These are phyloP conservation scores for Tolypocladium endophyticum DNA, from an alignment of 2,329 filamentous ascomycete genomes.

Conservation along the genomic window DNA sequence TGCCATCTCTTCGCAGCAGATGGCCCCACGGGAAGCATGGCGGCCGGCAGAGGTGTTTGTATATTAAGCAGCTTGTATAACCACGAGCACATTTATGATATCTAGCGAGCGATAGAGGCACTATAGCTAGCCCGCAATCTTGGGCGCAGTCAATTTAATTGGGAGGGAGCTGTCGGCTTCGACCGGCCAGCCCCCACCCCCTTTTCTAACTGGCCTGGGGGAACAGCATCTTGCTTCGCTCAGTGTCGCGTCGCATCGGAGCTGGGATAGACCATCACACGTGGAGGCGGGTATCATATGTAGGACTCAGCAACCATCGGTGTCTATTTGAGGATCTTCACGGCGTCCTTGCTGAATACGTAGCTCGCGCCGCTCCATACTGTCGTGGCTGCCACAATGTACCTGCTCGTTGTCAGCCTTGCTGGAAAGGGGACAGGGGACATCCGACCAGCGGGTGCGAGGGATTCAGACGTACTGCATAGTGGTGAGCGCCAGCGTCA, in stretches of 20 bases:
- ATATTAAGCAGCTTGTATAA: not conserved
- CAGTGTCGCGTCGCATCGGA: too few species aligned
- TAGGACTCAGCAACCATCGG: not conserved
- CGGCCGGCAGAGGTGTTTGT: not conserved
- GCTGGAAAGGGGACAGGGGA: not conserved
- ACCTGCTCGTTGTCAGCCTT: constrained; percentile 36
- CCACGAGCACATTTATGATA: not conserved
- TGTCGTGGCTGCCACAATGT: constrained; percentile 78
- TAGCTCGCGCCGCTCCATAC: constrained; percentile 93
- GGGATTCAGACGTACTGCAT: constrained; percentile 46
- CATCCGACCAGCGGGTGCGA: not conserved
- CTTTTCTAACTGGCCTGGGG: not conserved
- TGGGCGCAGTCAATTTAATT: not conserved
- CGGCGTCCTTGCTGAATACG: constrained; percentile 79
- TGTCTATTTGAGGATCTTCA: constrained; percentile 59
- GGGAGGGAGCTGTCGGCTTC: not conserved
- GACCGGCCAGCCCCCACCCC: not conserved
- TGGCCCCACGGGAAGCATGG: not conserved
- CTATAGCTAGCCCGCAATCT: not conserved
- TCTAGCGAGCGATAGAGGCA: not conserved
- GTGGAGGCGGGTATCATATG: not conserved
- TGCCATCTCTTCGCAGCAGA: not conserved
- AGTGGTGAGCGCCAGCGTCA: constrained; percentile 43
- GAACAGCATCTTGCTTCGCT: too few species aligned
- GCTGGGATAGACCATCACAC: not conserved